Evolutionary conservation across 2,329 filamentous ascomycete species (phyloP).

Genomic region (Trichoderma sp.): DNA sequence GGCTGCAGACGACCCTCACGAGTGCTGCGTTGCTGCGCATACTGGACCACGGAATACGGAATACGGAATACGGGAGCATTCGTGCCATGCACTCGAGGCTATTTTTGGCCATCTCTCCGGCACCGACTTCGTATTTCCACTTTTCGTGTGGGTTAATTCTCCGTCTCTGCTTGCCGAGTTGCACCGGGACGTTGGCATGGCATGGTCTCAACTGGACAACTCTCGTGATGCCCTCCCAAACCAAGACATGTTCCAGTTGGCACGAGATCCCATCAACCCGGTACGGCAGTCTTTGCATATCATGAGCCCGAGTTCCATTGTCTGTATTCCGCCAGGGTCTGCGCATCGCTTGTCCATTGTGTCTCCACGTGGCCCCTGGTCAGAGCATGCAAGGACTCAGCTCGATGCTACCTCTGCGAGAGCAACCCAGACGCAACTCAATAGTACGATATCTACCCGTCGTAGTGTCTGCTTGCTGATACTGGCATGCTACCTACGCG

Average conservation of each 20-base stretch:
- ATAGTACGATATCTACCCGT: too few relatives aligned
- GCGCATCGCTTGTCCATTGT: not conserved
- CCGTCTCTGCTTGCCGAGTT: slow-evolving; percentile 12
- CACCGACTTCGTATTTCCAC: slow-evolving; percentile 13
- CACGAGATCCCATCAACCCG: not conserved
- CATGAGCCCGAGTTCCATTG: not conserved
- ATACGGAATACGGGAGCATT: not conserved
- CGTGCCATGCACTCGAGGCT: slow-evolving; percentile 11
- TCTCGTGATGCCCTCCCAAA: not conserved
- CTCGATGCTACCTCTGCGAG: not conserved
- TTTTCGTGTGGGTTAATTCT: slow-evolving; percentile 21
- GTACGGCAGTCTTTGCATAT: slow-evolving; percentile 3
- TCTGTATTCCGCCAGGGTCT: not conserved
- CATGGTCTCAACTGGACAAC: not conserved
- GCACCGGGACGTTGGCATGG: not conserved
- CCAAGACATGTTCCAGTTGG: not conserved
- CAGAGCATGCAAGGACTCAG: not conserved
- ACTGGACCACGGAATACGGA: not conserved
- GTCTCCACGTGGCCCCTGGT: slow-evolving; percentile 3
- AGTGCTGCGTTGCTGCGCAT: slow-evolving; percentile 7
- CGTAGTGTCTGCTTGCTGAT: not conserved
- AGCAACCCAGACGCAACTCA: not conserved
- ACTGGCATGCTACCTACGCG: not conserved
- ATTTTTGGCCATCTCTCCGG: slow-evolving; percentile 17
- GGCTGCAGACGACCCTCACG: not conserved